These are phyloP conservation scores for Candida cerambycidarum DNA, from an alignment of 805 yeast species.

Conservation along the genomic window DNA sequence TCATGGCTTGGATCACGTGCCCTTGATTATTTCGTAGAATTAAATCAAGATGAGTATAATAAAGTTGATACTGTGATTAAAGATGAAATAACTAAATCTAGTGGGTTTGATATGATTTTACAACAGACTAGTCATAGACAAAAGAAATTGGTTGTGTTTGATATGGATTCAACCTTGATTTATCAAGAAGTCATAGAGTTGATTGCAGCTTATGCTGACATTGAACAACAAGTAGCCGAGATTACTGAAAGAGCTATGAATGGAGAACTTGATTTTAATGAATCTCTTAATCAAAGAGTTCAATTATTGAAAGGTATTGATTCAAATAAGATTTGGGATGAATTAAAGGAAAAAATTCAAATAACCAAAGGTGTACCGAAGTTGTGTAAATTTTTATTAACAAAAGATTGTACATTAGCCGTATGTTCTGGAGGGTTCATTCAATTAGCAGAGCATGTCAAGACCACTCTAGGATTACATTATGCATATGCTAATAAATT, in stretches of 20 bases:
- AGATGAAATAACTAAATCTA: slow-evolving; percentile 8
- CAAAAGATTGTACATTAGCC: slow-evolving; percentile 66
- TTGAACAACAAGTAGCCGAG: slow-evolving; percentile 80
- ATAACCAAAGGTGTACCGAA: slow-evolving; percentile 87
- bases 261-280: slow-evolving; percentile 89
- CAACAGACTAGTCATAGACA: slow-evolving; percentile 25
- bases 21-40: slow-evolving; percentile 19
- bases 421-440: slow-evolving; percentile 95
- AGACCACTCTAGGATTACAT: slow-evolving; percentile 67
- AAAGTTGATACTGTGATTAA: slow-evolving; percentile 8
- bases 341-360: slow-evolving; percentile 62
- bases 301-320: slow-evolving; percentile 79
- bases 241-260: slow-evolving; percentile 96
- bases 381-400: slow-evolving; percentile 61
- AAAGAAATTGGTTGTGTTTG: slow-evolving; percentile 77
- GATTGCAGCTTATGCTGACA: slow-evolving; percentile 91
- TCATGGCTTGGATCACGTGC: slow-evolving; percentile 22
- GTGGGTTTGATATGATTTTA: slow-evolving; percentile 33
- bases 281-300: slow-evolving; percentile 76
- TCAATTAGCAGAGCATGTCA: slow-evolving; percentile 79
- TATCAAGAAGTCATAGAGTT: slow-evolving; percentile 95
- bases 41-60: slow-evolving; percentile 2
- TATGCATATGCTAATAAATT: slow-evolving; percentile 85
- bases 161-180: slow-evolving; percentile 96
- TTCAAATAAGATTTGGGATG: slow-evolving; percentile 71